These are phyloP conservation scores for Gossypium mustelinum DNA, from an alignment of 345 rosid genomes.

Conservation along the genomic window DNA sequence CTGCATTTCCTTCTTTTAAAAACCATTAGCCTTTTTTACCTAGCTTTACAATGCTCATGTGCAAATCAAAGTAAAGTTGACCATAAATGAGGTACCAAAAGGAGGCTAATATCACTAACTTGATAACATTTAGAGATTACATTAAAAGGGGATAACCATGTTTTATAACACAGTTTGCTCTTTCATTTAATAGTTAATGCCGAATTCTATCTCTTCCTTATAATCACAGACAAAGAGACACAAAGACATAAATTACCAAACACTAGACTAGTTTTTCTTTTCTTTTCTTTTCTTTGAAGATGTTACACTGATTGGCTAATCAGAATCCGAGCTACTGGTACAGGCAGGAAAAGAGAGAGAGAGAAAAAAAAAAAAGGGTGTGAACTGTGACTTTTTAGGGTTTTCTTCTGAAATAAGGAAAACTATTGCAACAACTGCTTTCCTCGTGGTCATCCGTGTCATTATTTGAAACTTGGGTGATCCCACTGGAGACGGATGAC, in stretches of 20 bases:
- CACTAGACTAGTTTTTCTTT: constrained; percentile 25
- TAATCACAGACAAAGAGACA: constrained; percentile 20
- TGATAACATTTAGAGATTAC: constrained; percentile 13
- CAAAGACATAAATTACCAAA: constrained; percentile 22
- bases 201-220: constrained; percentile 20
- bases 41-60: constrained; percentile 20
- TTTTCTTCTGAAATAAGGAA: constrained; percentile 53
- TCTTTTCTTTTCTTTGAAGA: background rate
- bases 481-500: constrained; percentile 76
- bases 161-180: constrained; percentile 14
- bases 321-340: constrained; percentile 28
- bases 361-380: background rate
- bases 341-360: background rate
- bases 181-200: constrained; percentile 22
- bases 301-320: constrained; percentile 30
- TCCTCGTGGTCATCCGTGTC: constrained; percentile 62
- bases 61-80: constrained; percentile 1
- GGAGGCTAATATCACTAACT: background rate
- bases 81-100: background rate
- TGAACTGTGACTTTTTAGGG: constrained; percentile 21
- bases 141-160: constrained; percentile 13
- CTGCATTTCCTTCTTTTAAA: constrained; percentile 22
- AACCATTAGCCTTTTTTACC: constrained; percentile 22
- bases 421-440: constrained; percentile 72
- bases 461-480: constrained; percentile 58